phyloP scores from a whole-genome alignment of 1,284 basidiomycete species.

The Laetiporus sulphureus region DNA sequence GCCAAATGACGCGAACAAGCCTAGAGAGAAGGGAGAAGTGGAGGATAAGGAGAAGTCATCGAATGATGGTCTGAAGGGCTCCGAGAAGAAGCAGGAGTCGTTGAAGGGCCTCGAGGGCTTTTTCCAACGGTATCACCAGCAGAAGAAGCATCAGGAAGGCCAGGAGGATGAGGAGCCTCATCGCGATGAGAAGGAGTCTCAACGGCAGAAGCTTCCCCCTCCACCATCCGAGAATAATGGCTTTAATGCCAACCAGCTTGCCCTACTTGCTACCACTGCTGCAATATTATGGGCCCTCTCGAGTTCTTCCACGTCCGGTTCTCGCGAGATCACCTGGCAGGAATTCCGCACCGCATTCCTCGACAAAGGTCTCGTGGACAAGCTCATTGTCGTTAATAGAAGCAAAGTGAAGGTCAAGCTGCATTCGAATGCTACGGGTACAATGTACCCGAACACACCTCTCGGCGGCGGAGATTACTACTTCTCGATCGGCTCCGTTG shows the following conservation, averaged over 20 bases:
- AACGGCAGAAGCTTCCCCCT: conserved; percentile 19
- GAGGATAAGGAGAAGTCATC: conserved; percentile 35
- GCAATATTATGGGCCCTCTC: conserved; percentile 68
- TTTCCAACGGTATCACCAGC: conserved; percentile 68
- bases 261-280: conserved; percentile 49
- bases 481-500: conserved; percentile 97
- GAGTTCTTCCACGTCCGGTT: conserved; percentile 48
- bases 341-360: conserved; percentile 95
- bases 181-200: conserved; percentile 15
- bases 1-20: conserved; percentile 23
- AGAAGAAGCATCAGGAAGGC: conserved; percentile 31
- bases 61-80: conserved; percentile 24
- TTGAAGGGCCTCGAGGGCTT: conserved; percentile 69
- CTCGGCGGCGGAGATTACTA: conserved; percentile 65
- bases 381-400: conserved; percentile 90
- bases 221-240: conserved; percentile 45
- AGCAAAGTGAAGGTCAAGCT: conserved; percentile 84
- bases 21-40: conserved; percentile 20
- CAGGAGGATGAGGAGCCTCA: conserved; percentile 14
- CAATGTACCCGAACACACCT: conserved; percentile 56
- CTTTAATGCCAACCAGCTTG: conserved; percentile 55
- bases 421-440: conserved; percentile 78
- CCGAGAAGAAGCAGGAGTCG: conserved; percentile 25
- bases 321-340: conserved; percentile 97
- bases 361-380: conserved; percentile 94